These are phyloP conservation scores for Globisporangium iwayamae DNA, from an alignment of 352 stramenopile species.

Conservation along the genomic window DNA sequence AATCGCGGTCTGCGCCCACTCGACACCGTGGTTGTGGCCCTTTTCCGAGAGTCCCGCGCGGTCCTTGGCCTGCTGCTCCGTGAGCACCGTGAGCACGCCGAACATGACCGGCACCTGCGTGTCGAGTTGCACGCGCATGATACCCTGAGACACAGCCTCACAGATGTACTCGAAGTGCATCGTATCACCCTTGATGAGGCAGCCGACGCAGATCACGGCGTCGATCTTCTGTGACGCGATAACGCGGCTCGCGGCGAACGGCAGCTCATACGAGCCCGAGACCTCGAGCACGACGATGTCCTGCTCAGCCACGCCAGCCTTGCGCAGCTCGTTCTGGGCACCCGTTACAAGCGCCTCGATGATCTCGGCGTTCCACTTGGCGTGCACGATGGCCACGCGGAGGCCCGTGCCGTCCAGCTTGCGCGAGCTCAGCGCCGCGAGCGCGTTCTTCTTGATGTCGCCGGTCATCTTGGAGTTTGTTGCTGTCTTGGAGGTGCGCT, in stretches of 20 bases:
- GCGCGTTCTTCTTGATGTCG: constrained; percentile 74
- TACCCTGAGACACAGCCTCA: constrained; percentile 93
- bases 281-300: constrained; percentile 83
- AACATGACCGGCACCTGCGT: constrained; percentile 87
- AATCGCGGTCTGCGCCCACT: constrained; percentile 96
- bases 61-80: constrained; percentile 94
- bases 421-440: constrained; percentile 65
- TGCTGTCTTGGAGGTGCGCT: background rate
- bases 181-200: constrained; percentile 96
- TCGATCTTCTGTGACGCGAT: constrained; percentile 93
- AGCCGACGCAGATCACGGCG: constrained; percentile 94
- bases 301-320: constrained; percentile 50
- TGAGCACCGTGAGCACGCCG: constrained; percentile 95
- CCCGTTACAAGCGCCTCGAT: constrained; percentile 66
- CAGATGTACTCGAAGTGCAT: constrained; percentile 99
- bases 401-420: constrained; percentile 75
- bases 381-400: constrained; percentile 79
- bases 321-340: constrained; percentile 58
- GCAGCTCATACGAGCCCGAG: constrained; percentile 96
- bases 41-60: constrained; percentile 78
- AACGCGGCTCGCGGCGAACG: constrained; percentile 89
- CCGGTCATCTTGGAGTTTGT: constrained; percentile 23
- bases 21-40: constrained; percentile 94
- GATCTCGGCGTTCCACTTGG: constrained; percentile 86
- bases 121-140: constrained; percentile 96